Evolutionary conservation across 495 filamentous ascomycete species (phyloP), one percentile per base, ranked within the genome.

Genomic region (Lophium mytilinum): DNA sequence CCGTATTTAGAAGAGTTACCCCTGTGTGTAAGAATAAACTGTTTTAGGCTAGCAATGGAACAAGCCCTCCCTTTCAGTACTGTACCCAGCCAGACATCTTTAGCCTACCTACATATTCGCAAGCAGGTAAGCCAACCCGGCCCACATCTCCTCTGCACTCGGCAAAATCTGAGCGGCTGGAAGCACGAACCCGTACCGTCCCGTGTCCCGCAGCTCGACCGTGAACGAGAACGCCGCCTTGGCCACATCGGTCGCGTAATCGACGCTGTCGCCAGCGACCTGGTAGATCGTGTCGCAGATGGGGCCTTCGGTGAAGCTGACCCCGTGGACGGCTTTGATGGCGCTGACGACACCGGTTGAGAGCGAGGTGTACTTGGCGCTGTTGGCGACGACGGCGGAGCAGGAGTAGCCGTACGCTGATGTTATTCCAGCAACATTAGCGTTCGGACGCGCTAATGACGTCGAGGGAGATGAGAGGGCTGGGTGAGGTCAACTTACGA

Each of bases 271-370:
- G 3, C 82, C 82, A 3, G 78, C 79, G 0, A 78, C 77, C 51
- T 77, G 67, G 63, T 85, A 85, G 56, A 84, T 70, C n/a, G 80
- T 83, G 7, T 66, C 55, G 68, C 82, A 84, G 45, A 76, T 78
- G 5, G 78, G 78, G 1, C 82, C 82, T 10, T 56, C 37, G 0
- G 33, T 57, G 59, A 75, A 80, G 0, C 55, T 62, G 2, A 75
- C 76, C 36, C 77, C 78, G 58, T 81, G 76, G 14, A 74, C 61
- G 34, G 65, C 63, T 55, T 64, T 46, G 61, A 84, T 54, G n/a
- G 68, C 69, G 14, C 59, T 52, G 3, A 61, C 60, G 8, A 63
- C 61, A n/a, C 69, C 72, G 17, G 17, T 15, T 5, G 68, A 58
- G 15, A 74, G 63, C 4, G 50, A 50, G 34, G 62, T 45, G 46